These are phyloP conservation scores for Gossypium raimondii DNA, from an alignment of 345 rosid species.

Conservation along the genomic window DNA sequence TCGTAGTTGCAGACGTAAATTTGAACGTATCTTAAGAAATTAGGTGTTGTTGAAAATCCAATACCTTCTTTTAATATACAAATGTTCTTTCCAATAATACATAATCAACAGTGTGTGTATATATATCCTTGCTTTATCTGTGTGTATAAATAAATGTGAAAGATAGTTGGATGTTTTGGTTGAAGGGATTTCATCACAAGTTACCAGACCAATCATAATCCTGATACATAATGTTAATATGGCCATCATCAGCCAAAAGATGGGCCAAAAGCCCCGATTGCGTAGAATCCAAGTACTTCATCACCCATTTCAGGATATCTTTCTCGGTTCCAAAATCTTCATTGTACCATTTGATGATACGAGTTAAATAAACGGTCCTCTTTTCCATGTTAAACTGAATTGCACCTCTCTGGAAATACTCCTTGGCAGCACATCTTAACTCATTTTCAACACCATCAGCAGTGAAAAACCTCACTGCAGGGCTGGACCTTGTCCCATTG, in stretches of 20 bases:
- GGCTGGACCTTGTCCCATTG: constrained; percentile 80
- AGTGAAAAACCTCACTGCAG: constrained; percentile 70
- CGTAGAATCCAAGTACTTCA: constrained; percentile 63
- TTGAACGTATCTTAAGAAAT: not conserved
- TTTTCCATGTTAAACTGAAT: not conserved
- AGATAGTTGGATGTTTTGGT: too few relatives aligned
- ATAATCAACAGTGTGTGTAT: too few relatives aligned
- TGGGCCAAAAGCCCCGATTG: constrained; percentile 71
- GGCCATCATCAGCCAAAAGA: constrained; percentile 59
- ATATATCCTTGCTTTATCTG: too few relatives aligned
- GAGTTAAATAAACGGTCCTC: not conserved
- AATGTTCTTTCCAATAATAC: not conserved
- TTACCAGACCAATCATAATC: constrained; percentile 76
- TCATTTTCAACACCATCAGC: constrained; percentile 61
- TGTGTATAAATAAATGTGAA: too few relatives aligned
- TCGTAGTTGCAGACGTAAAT: not conserved
- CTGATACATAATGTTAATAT: constrained; percentile 56
- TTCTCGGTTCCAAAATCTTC: constrained; percentile 69
- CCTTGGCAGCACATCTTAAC: constrained; percentile 49
- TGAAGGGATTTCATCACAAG: not conserved
- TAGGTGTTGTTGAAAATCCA: not conserved
- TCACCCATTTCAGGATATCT: constrained; percentile 63
- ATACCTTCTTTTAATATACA: not conserved
- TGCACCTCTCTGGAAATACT: not conserved
- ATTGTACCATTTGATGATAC: not conserved